Conservation (phyloP, 1,284 basidiomycete species). For the Ceratobasidium sp. region DNA sequence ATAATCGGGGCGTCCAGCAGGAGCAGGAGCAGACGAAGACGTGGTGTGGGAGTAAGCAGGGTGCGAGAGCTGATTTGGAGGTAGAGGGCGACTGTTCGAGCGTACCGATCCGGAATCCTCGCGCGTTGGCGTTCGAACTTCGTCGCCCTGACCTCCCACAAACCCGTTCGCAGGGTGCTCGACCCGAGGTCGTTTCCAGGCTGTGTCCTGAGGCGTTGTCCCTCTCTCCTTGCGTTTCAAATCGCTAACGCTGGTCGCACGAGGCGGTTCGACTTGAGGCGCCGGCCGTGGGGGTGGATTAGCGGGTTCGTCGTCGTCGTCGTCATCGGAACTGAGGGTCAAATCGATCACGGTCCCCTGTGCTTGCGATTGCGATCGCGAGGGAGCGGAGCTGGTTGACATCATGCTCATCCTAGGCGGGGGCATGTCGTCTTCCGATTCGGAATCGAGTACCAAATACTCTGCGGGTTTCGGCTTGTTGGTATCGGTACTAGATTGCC, state of each 20-base stretch:
- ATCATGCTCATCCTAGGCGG: neutral
- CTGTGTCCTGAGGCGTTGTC: slow-evolving; percentile 60
- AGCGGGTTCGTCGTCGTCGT: slow-evolving; percentile 66
- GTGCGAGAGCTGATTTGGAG: slow-evolving; percentile 26
- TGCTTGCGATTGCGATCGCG: slow-evolving; percentile 15
- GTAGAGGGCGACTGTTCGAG: slow-evolving; percentile 34
- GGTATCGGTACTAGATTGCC: slow-evolving; percentile 39
- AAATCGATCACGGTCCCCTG: slow-evolving; percentile 74
- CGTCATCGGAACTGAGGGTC: slow-evolving; percentile 77
- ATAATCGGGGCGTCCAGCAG: slow-evolving; percentile 33
- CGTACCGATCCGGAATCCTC: slow-evolving; percentile 29
- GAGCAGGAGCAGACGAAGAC: slow-evolving; percentile 32
- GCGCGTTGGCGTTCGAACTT: slow-evolving; percentile 16
- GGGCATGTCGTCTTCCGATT: slow-evolving; percentile 76
- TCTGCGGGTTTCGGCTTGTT: slow-evolving; percentile 63
- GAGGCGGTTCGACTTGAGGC: slow-evolving; percentile 11
- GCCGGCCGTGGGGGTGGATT: slow-evolving; percentile 41
- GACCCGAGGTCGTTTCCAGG: slow-evolving; percentile 79
- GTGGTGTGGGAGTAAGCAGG: slow-evolving; percentile 32
- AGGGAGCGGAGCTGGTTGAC: slow-evolving; percentile 7
- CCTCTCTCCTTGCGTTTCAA: slow-evolving; percentile 73
- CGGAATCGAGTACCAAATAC: slow-evolving; percentile 81
- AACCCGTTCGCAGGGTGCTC: slow-evolving; percentile 56
- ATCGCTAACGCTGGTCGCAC: slow-evolving; percentile 11
- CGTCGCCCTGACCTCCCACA: slow-evolving; percentile 22